Evolutionary conservation across 495 filamentous ascomycete genomes (phyloP), one percentile per base, ranked within the genome.

Genomic region (Thozetella sp.): DNA sequence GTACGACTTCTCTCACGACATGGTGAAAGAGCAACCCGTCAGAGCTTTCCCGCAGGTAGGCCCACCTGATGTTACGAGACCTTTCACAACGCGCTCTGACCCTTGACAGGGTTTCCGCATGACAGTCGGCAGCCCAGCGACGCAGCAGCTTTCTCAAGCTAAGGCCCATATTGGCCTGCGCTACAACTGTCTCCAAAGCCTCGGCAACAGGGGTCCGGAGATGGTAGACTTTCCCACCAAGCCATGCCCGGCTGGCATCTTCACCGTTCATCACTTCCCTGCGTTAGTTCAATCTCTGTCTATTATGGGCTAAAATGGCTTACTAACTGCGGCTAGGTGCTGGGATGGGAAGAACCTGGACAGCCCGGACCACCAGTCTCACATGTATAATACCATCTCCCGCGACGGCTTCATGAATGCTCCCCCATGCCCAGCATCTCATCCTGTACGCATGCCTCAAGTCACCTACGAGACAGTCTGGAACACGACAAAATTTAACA

Each of bases 311-410:
- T n/a, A n/a, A n/a, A n/a, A n/a, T n/a, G n/a, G n/a, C n/a, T n/a
- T n/a, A n/a, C n/a, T n/a, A n/a, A n/a, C n/a, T n/a, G n/a, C n/a
- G n/a, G n/a, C n/a, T 25, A 76, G 76, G 58, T 79, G 80, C 70
- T 86, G 83, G 83, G 83, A 86, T 65, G 83, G 83, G 53, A 77
- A 80, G 66, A 84, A 83, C 64, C 72, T 85, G 20, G 83, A 84
- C 67, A 82, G 78, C 50, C 75, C 78, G 24, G 80, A 86, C 69
- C 83, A 86, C 67, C 75, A 78, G 53, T 73, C 74, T 12, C 80
- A 83, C 63, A 72, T 72, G 69, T 72, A 59, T 58, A 72, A 72
- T 63, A 72, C 69, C 11, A 66, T 72, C 50, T 61, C 9, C 43
- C 9, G 4, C 56, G 70, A 70, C 26, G 67, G 67, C 22, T 75